These are phyloP conservation scores for Lipomyces starkeyi DNA, from an alignment of 805 yeast genomes.

Conservation along the genomic window DNA sequence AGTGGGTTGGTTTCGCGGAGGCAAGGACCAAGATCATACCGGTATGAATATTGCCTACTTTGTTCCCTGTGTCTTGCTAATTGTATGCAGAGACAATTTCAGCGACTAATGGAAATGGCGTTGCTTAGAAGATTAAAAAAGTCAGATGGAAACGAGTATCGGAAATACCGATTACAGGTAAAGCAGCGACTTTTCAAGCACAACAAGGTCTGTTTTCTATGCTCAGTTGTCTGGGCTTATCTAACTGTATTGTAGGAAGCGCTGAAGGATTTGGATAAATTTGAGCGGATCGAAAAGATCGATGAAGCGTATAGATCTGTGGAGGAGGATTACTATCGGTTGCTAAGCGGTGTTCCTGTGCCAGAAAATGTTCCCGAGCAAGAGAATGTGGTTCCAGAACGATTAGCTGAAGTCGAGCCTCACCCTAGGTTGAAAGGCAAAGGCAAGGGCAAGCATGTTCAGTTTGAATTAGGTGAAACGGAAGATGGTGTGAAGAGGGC, in stretches of 20 bases:
- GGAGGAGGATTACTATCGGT: constrained; percentile 71
- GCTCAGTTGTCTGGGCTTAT: background rate
- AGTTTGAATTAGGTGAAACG: background rate
- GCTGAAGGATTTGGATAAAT: constrained; percentile 65
- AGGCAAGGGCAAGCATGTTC: constrained; percentile 3
- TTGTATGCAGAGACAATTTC: constrained; percentile 63
- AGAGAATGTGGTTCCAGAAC: background rate
- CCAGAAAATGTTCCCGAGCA: background rate
- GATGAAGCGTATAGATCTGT: constrained; percentile 75
- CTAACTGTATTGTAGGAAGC: constrained; percentile 58
- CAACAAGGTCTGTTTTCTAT: constrained; percentile 53
- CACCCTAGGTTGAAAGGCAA: background rate
- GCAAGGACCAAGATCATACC: constrained; percentile 64
- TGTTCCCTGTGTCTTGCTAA: background rate
- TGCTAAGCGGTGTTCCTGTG: constrained; percentile 47
- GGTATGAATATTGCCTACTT: background rate
- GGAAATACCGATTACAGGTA: constrained; percentile 59
- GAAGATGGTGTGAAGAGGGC: background rate
- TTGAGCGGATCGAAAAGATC: constrained; percentile 69
- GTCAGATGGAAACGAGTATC: constrained; percentile 37
- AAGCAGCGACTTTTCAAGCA: constrained; percentile 77
- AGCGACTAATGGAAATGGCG: constrained; percentile 77
- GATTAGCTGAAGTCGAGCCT: background rate
- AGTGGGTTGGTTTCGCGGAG: constrained; percentile 53
- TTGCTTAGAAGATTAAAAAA: constrained; percentile 51